These are phyloP conservation scores for Xanthoconium purpureum DNA, from an alignment of 768 basidiomycete species.

Conservation along the genomic window DNA sequence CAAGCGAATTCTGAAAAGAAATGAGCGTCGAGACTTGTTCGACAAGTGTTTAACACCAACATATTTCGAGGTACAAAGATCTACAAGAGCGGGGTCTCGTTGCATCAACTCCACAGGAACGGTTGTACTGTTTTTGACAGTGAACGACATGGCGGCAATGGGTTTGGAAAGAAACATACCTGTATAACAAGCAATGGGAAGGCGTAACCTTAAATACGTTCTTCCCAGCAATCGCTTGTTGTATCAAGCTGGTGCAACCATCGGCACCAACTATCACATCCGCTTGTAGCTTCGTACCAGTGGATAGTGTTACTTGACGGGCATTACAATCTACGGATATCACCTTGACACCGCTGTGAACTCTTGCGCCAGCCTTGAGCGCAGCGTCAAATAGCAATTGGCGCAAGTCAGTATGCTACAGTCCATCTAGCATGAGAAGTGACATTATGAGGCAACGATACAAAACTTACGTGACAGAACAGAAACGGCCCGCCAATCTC, in stretches of 20 bases:
- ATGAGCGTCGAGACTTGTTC: not conserved
- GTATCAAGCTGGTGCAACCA: constrained; percentile 46
- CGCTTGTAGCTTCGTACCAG: constrained; percentile 42
- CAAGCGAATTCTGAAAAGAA: constrained; percentile 6
- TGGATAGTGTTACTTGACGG: constrained; percentile 36
- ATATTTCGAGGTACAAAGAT: constrained; percentile 23
- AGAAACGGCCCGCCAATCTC: constrained; percentile 50
- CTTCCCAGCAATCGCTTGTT: constrained; percentile 32
- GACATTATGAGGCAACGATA: not conserved
- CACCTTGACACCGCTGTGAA: constrained; percentile 42
- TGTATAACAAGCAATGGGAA: constrained; percentile 40
- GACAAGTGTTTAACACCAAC: constrained; percentile 8
- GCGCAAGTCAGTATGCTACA: constrained; percentile 53
- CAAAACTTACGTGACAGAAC: constrained; percentile 43
- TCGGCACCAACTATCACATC: constrained; percentile 64
- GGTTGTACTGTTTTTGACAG: constrained; percentile 32
- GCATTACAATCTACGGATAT: constrained; percentile 34
- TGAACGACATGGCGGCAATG: not conserved
- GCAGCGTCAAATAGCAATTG: constrained; percentile 47
- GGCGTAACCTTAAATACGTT: constrained; percentile 29
- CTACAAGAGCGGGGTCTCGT: constrained; percentile 38
- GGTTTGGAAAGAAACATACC: constrained; percentile 30
- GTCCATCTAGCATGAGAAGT: not conserved
- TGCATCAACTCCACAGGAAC: constrained; percentile 40
- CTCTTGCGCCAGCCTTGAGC: constrained; percentile 43